These are phyloP conservation scores for Linaria vulgaris DNA, from an alignment of 257 asterid species.

Conservation along the genomic window DNA sequence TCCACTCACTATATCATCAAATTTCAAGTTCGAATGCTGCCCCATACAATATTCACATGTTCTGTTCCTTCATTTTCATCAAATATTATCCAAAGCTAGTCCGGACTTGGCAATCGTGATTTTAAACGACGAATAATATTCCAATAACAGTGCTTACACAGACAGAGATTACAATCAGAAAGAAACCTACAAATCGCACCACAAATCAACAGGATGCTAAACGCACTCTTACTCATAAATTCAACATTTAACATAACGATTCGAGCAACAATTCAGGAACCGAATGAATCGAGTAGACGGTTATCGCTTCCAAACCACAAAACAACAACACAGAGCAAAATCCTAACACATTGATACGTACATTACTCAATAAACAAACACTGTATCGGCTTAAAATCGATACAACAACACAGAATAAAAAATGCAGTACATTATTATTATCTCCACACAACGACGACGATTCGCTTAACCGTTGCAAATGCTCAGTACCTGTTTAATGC, in stretches of 20 bases:
- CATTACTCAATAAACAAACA: slow-evolving; percentile 11
- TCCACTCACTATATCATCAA: neutral
- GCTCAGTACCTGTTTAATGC: slow-evolving; percentile 14
- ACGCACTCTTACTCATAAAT: neutral
- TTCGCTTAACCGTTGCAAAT: neutral
- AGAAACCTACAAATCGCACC: neutral
- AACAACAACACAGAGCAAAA: neutral
- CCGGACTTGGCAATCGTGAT: slow-evolving; percentile 6
- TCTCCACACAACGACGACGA: neutral
- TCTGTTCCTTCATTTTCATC: neutral
- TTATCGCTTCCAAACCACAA: slow-evolving; percentile 8
- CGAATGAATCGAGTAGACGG: slow-evolving; percentile 20
- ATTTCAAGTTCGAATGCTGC: neutral
- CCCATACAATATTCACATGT: neutral
- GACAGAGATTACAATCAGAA: neutral
- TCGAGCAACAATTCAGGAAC: neutral
- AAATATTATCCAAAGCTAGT: slow-evolving; percentile 1
- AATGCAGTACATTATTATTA: neutral
- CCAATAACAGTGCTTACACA: neutral
- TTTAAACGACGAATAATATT: neutral
- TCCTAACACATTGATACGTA: neutral
- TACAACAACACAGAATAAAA: neutral
- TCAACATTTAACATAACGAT: slow-evolving; percentile 1
- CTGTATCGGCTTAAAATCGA: neutral
- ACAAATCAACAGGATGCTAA: slow-evolving; percentile 1